Evolutionary conservation across 2,329 filamentous ascomycete genomes (phyloP).

Genomic region (Paecilomyces sp.): DNA sequence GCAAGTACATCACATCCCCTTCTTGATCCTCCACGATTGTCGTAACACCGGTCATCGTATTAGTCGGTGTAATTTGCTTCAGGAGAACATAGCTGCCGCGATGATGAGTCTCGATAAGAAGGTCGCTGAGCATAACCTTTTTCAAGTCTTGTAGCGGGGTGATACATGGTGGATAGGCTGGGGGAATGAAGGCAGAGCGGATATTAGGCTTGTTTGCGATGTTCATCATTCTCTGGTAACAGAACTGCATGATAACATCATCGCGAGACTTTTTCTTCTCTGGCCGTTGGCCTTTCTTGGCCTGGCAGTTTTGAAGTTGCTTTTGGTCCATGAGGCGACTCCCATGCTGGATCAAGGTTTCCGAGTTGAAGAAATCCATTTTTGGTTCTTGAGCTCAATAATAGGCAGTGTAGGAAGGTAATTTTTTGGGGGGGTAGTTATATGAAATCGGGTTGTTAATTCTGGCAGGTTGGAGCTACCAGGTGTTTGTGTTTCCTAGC

Average conservation of each 20-base stretch:
- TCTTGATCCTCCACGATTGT: constrained; percentile 35
- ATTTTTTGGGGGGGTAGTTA: too few relatives aligned
- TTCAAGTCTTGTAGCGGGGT: constrained; percentile 10
- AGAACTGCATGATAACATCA: constrained; percentile 11
- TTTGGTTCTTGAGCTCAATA: too few relatives aligned
- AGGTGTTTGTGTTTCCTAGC: too few relatives aligned
- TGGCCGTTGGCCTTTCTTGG: constrained; percentile 7
- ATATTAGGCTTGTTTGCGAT: neutral
- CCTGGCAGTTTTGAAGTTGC: constrained; percentile 7
- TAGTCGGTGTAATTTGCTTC: constrained; percentile 20
- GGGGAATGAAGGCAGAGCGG: constrained; percentile 9
- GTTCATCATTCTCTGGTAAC: constrained; percentile 6
- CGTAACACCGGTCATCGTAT: constrained; percentile 25
- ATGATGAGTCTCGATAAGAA: constrained; percentile 35
- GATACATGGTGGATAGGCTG: constrained; percentile 12
- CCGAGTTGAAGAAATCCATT: too few relatives aligned
- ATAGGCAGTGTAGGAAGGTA: too few relatives aligned
- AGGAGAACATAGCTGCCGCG: constrained; percentile 28
- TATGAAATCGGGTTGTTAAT: too few relatives aligned
- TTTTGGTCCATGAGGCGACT: constrained; percentile 5
- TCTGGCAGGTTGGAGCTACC: too few relatives aligned
- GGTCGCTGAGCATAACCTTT: constrained; percentile 22
- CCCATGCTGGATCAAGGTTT: too few relatives aligned
- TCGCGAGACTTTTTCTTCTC: constrained; percentile 8
- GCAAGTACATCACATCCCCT: constrained; percentile 26